Base-by-base conservation (phyloP, 2,329 filamentous ascomycete genomes). In the Diaporthe capsici region DNA sequence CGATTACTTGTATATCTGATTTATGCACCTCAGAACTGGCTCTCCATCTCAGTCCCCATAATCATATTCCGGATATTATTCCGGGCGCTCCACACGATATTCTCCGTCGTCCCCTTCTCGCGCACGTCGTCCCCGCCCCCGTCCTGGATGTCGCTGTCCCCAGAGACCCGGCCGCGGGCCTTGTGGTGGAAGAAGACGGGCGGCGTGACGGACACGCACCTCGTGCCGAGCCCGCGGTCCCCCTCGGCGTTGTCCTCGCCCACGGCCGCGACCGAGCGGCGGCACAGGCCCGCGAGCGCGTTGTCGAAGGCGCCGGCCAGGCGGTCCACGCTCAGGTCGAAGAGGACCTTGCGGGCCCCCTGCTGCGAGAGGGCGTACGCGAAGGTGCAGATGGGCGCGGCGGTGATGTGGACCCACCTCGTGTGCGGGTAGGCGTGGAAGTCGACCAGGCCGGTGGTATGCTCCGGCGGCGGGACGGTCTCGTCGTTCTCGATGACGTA, bases 201-300 rank as follows among this genome's bases (percentile, higher is more conserved):
- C 22, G 83, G 83, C 60, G 82, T 82, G 44, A 85, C 80, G 39
- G 80, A 82, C 25, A 84, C 73, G 57, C 83, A 84, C 70, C 78
- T 81, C 20, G 80, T 42, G 25, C 72, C 20, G n/a, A 77, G 73
- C 15, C 77, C 75, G 8, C 72, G 71, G 39, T 77, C 76, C n/a
- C 67, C 75, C 13, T 57, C 53, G 3, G 42, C 47, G 12, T 60
- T 60, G 37, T 60, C 68, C 9, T 73, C 73, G 58, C 78, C 80
- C 75, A 81, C 77, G 7, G 79, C 78, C 28, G 74, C 78, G 8
- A 81, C 78, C 51, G 77, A 77, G 17, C 82, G 78, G n/a, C 81
- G 81, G 74, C 84, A 85, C 67, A 85, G 79, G n/a, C 83, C 79
- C 25, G 83, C 82, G 28, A 86, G 79, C 17, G 82, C 82, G 68